Conservation (phyloP, 2,329 filamentous ascomycete species). For the Cladophialophora immunda region DNA sequence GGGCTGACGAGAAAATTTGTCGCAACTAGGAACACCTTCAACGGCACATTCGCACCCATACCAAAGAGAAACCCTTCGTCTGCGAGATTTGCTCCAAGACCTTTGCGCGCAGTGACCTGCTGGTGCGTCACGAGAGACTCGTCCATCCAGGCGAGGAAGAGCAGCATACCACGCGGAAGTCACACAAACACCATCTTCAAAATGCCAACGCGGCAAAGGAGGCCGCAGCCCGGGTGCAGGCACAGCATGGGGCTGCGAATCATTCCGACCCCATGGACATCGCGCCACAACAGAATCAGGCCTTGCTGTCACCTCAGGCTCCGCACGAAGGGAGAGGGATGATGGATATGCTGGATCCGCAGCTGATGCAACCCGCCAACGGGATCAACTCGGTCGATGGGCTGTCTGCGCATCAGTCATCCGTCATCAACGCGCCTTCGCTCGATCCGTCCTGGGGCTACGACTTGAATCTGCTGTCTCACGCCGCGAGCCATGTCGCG, state of each 20-base stretch:
- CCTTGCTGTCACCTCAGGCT: conserved; percentile 49
- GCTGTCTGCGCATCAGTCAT: conserved; percentile 44
- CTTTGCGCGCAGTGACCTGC: conserved; percentile 58
- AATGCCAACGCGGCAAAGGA: conserved; percentile 35
- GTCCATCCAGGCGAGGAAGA: conserved; percentile 55
- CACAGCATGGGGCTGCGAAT: conserved; percentile 23
- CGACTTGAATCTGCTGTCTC: conserved; percentile 58
- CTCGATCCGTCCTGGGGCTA: conserved; percentile 62
- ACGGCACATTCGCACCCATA: conserved; percentile 61
- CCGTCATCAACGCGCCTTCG: conserved; percentile 54
- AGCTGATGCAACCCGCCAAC: conserved; percentile 51
- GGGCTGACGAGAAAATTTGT: conserved; percentile 19
- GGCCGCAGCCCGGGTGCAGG: conserved; percentile 26
- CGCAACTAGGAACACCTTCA: conserved; percentile 56
- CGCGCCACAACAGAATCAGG: conserved; percentile 38
- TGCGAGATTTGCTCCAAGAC: conserved; percentile 60
- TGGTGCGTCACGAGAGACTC: conserved; percentile 60
- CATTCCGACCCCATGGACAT: conserved; percentile 40
- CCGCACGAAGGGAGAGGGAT: conserved; percentile 53
- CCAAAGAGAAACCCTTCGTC: conserved; percentile 60
- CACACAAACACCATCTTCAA: conserved; percentile 38
- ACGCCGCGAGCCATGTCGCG: conserved; percentile 59
- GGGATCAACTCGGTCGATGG: conserved; percentile 48
- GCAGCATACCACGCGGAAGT: conserved; percentile 40
- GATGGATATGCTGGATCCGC: conserved; percentile 55